Evolutionary conservation across 345 rosid genomes (phyloP).

Genomic region (Populus simonii): DNA sequence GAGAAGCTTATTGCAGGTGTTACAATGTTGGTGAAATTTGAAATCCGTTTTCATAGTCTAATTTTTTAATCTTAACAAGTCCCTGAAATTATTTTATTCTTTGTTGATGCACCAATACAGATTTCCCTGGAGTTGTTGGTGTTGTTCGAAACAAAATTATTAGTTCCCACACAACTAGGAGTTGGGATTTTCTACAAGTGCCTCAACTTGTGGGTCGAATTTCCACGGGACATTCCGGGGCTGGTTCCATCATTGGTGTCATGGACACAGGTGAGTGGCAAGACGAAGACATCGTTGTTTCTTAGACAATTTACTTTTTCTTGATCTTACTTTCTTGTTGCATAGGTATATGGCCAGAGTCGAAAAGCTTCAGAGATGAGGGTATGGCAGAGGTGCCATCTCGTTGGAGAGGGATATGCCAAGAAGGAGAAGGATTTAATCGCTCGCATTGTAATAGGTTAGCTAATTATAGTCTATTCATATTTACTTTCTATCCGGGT

Average conservation of each 20-base stretch:
- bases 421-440: not conserved
- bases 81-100: not conserved
- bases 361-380: conserved; percentile 28
- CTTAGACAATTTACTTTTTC: not conserved
- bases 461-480: not conserved
- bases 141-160: conserved; percentile 54
- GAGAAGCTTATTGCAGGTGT: conserved; percentile 9
- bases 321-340: not conserved
- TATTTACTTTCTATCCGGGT: not conserved
- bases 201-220: conserved; percentile 34
- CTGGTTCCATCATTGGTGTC: conserved; percentile 59
- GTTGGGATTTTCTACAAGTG: conserved; percentile 62
- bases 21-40: not conserved
- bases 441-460: not conserved
- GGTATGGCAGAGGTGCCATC: conserved; percentile 40
- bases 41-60: not conserved
- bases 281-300: not conserved
- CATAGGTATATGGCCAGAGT: conserved; percentile 41
- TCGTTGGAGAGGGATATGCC: conserved; percentile 35
- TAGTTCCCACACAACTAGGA: conserved; percentile 60
- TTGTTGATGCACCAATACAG: not conserved
- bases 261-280: conserved; percentile 42
- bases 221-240: conserved; percentile 48
- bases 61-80: not conserved
- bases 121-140: conserved; percentile 14